phyloP scores from a whole-genome alignment of 257 asterid species.

The Solanum infundibuliforme region DNA sequence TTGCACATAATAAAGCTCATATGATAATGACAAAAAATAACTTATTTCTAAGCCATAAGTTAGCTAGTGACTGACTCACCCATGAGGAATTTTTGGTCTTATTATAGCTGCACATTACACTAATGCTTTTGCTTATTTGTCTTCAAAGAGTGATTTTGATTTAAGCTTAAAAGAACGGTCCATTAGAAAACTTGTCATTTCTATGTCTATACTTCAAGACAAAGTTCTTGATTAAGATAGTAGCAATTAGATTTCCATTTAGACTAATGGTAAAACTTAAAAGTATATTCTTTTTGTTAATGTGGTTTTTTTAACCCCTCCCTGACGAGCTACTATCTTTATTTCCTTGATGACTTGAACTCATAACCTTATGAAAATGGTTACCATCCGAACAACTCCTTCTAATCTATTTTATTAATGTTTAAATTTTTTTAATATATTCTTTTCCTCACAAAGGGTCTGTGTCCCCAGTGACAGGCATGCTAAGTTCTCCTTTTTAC shows the following conservation, averaged over 20 bases:
- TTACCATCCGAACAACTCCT: no score
- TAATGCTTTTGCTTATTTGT: conserved; percentile 5
- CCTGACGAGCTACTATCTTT: no score
- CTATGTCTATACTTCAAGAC: neutral
- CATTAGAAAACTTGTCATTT: neutral
- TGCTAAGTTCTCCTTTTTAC: conserved; percentile 58
- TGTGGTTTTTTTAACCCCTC: no score
- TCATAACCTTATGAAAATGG: no score
- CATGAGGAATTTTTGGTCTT: conserved; percentile 24
- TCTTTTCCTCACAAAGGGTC: conserved; percentile 46
- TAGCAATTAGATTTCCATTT: neutral
- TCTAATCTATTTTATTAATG: neutral
- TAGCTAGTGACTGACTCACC: conserved; percentile 27
- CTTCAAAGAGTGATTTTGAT: neutral
- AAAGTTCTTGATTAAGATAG: neutral
- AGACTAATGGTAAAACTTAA: neutral
- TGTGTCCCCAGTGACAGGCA: conserved; percentile 65
- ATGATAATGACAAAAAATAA: conserved; percentile 43
- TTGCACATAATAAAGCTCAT: neutral
- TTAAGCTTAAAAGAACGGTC: neutral
- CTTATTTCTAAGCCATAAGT: conserved; percentile 32
- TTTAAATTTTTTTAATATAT: conserved; percentile 9
- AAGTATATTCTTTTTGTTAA: neutral
- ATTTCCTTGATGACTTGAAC: no score
- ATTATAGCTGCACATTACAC: conserved; percentile 20